A percentile compares a stretch with the other conserved stretches of the same genome.
Conservation (phyloP, 2,329 filamentous ascomycete genomes). For the Bipolaris oryzae region DNA sequence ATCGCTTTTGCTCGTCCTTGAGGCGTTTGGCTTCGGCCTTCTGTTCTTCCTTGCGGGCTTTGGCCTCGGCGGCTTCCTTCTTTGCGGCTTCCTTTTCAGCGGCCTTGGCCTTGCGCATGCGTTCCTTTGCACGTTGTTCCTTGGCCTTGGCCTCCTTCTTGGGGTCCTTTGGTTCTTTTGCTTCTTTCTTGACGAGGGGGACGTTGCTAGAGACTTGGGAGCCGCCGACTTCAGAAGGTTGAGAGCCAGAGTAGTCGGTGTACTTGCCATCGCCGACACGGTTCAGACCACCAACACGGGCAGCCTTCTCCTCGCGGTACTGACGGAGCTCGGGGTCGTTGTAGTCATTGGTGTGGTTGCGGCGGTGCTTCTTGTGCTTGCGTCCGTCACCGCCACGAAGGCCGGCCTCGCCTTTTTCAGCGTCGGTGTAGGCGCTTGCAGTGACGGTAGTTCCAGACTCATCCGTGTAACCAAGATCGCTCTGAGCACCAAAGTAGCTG, state of each 20-base stretch:
- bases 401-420: slow-evolving; percentile 52
- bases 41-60: slow-evolving; percentile 54
- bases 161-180: slow-evolving; percentile 48
- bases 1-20: slow-evolving; percentile 52
- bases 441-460: slow-evolving; percentile 54
- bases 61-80: slow-evolving; percentile 43
- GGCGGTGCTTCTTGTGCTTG: slow-evolving; percentile 54
- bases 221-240: slow-evolving; percentile 63
- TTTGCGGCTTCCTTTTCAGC: slow-evolving; percentile 47
- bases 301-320: slow-evolving; percentile 86
- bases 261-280: slow-evolving; percentile 76
- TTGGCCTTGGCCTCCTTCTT: slow-evolving; percentile 49
- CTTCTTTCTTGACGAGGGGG: slow-evolving; percentile 54
- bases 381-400: slow-evolving; percentile 50
- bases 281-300: slow-evolving; percentile 88
- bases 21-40: slow-evolving; percentile 45
- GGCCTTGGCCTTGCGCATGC: slow-evolving; percentile 54
- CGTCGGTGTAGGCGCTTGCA: slow-evolving; percentile 49
- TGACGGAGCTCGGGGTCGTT: slow-evolving; percentile 69
- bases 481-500: slow-evolving; percentile 48
- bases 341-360: slow-evolving; percentile 60
- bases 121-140: slow-evolving; percentile 56
- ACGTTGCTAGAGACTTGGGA: slow-evolving; percentile 49
- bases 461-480: slow-evolving; percentile 52
- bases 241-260: slow-evolving; percentile 77